Evolutionary conservation across 1,139 yeast species (phyloP), one percentile per base, ranked within the genome.

Genomic region (Geotrichum macrosporum): DNA sequence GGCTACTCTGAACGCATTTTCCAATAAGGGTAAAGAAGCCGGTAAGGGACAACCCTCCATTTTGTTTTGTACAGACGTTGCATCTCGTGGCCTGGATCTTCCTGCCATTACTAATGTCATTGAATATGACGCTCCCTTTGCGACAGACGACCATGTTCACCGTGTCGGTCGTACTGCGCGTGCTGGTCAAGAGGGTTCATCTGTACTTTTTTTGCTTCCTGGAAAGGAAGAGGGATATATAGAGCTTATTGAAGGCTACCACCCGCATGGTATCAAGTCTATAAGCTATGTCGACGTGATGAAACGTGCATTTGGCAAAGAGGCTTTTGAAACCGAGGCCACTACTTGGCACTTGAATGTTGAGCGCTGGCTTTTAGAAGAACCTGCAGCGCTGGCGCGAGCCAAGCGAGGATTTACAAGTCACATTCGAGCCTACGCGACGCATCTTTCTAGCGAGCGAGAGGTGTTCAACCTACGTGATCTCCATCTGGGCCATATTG

Each of bases 141-240:
- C 95, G 0, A 76, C 94, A 0, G 85, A 92, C 57, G 98, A 94
- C 60, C 94, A 92, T 59, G 81, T 92, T 31, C 98, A 92, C 64
- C 76, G 98, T 56, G 88, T 88, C 33, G 98, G 98, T 38, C 78
- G 98, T 70, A 89, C 97, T 1, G 97, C 97, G 1, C 79, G 98
- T 66, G 98, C 97, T 1, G 83, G 85, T 44, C 76, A 81, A 35
- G 51, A 59, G 0, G 98, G 98, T 57, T 70, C 72, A 43, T 92
- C 95, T 55, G 67, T 80, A 2, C 67, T 92, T 51, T 87, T 92
- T 60, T 69, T 94, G 44, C 70, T 89, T 34, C 97, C 98, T 1
- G 94, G 95, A 1, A 75, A 72, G 52, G 98, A 92, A 66, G 96
- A 88, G 67, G 81, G 77, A 9, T 94, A 94, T 63, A 71, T 84